Evolutionary conservation across 495 filamentous ascomycete genomes (phyloP).

Genomic region (Lasiosphaeria miniovina): DNA sequence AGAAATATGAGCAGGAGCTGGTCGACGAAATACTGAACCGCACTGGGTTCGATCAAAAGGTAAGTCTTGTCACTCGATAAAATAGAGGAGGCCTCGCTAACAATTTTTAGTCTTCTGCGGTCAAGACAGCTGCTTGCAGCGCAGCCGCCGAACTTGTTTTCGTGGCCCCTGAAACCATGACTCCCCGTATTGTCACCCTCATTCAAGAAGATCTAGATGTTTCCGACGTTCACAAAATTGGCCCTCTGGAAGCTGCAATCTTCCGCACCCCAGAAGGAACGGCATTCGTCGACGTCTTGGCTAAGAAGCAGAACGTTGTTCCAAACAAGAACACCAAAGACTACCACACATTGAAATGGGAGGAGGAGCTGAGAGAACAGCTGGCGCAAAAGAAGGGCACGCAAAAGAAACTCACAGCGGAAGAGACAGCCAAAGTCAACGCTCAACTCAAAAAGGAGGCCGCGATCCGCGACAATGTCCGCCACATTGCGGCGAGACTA

Average conservation of each 20-base stretch:
- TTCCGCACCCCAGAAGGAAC: conserved; percentile 84
- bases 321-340: conserved; percentile 83
- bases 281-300: conserved; percentile 84
- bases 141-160: conserved; percentile 90
- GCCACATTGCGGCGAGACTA: conserved; percentile 63
- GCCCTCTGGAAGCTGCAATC: conserved; percentile 85
- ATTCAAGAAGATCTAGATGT: conserved; percentile 68
- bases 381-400: conserved; percentile 88
- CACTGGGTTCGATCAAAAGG: conserved; percentile 47
- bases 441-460: conserved; percentile 86
- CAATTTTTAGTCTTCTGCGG: conserved; percentile 31
- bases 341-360: conserved; percentile 95
- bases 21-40: conserved; percentile 47
- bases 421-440: conserved; percentile 86
- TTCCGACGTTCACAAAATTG: conserved; percentile 62
- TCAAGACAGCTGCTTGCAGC: conserved; percentile 69
- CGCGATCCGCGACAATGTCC: conserved; percentile 67
- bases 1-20: conserved; percentile 44
- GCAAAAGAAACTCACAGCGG: conserved; percentile 82
- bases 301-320: conserved; percentile 65
- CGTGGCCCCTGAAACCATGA: conserved; percentile 80
- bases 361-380: conserved; percentile 84
- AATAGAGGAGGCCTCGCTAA: conserved; percentile 12
- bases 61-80: conserved; percentile 23
- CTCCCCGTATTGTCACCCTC: conserved; percentile 68